Evolutionary conservation across 2,329 filamentous ascomycete genomes (phyloP), one percentile per base, ranked within the genome.

Genomic region (Thelonectria rubi): DNA sequence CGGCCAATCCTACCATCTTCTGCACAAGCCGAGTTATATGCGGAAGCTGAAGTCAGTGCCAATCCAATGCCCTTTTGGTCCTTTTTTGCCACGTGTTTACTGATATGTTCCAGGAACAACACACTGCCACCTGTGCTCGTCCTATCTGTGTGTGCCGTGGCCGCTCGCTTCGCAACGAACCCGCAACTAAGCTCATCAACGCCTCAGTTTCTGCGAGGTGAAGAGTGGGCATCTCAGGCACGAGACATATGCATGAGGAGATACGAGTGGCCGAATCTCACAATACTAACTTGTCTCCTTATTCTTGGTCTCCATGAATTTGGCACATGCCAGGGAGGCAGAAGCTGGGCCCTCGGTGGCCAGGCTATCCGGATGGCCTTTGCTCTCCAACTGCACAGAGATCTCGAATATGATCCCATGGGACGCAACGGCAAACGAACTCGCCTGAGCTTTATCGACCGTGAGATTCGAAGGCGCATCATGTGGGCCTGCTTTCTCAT

Each of bases 401-500:
- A 98, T 75, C 84, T 97, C 26, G 93, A 97, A 65, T 88, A 91
- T 71, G 93, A 97, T 68, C 91, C 92, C 0, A 78, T 87, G 37
- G 85, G 84, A n/a, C 81, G 84, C n/a, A 85, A 86, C 42, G 83
- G 84, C 18, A 82, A 85, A 12, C 83, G 84, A 17, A 83, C 84
- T 2, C 87, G 90, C 64, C 84, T 95, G 54, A 97, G 93, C 73
- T 95, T 95, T 69, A 93, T 94, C 15, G 95, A 98, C 75, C 90
- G 93, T 26, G 95, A 99, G 75, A 97, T 98, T 55, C 86, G 95
- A 62, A 84, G 95, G 68, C 87, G 95, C 58, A 95, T 93, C 2
- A 98, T 99, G 94, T 99, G 95, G 95, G 92, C 94, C 12, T 98
- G 94, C 74, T 97, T 97, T 72, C 78, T 97, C 58, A 97, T 98